phyloP scores from a whole-genome alignment of 345 rosid species.

The Syzygium grande region DNA sequence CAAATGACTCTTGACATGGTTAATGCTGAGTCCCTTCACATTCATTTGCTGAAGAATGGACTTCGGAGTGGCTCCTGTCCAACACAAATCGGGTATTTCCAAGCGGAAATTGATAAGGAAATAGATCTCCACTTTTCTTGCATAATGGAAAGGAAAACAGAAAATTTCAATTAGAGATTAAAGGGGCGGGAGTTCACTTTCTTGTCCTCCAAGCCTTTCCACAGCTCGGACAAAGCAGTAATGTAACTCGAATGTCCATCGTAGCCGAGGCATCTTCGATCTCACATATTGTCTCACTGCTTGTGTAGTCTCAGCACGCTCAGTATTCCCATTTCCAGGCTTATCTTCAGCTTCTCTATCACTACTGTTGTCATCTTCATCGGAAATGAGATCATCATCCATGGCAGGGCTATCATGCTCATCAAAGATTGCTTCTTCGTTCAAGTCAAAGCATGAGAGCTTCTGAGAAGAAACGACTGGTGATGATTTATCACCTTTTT shows the following conservation, averaged over 20 bases:
- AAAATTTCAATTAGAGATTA: neutral
- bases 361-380: conserved; percentile 11
- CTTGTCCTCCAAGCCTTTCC: conserved; percentile 80
- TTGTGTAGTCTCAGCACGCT: neutral
- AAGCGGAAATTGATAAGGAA: neutral
- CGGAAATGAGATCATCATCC: neutral
- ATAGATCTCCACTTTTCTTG: neutral
- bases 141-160: neutral
- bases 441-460: conserved; percentile 23
- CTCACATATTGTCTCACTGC: conserved; percentile 59
- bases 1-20: conserved; percentile 89
- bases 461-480: neutral
- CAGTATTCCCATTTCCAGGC: neutral
- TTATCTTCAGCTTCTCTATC: conserved; percentile 6
- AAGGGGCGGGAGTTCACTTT: conserved; percentile 35
- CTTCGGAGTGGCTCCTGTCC: conserved; percentile 82
- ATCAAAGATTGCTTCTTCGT: conserved; percentile 15
- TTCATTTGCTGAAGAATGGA: conserved; percentile 80
- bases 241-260: conserved; percentile 89
- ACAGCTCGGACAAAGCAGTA: conserved; percentile 64
- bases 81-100: neutral
- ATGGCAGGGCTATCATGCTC: neutral
- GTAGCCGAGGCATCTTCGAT: conserved; percentile 69
- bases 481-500: neutral
- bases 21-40: conserved; percentile 70